A percentile compares a stretch with the other conserved stretches of the same genome.
These are phyloP conservation scores for Rhizopogon vesiculosus DNA, from an alignment of 768 basidiomycete species.

Conservation along the genomic window DNA sequence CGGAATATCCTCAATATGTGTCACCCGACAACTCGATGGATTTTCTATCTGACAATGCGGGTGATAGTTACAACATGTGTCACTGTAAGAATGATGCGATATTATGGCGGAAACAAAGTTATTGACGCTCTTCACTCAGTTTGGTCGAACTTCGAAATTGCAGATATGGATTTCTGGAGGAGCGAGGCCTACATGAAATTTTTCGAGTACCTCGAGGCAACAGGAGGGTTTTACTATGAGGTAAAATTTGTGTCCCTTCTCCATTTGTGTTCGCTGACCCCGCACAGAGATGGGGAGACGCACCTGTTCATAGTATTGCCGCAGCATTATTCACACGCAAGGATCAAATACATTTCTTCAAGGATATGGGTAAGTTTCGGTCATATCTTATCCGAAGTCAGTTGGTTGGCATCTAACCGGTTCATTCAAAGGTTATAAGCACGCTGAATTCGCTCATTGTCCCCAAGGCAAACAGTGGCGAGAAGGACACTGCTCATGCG, in stretches of 20 bases:
- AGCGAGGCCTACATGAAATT: constrained; percentile 76
- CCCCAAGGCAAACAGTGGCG: constrained; percentile 71
- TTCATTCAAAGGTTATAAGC: constrained; percentile 51
- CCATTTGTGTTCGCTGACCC: constrained; percentile 1
- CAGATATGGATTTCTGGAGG: constrained; percentile 78
- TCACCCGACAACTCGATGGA: constrained; percentile 53
- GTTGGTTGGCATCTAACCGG: constrained; percentile 1
- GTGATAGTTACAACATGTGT: constrained; percentile 59
- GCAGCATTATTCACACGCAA: constrained; percentile 85
- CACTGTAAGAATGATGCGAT: constrained; percentile 41
- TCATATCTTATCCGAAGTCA: too few species aligned
- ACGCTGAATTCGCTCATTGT: constrained; percentile 94
- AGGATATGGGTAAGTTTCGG: constrained; percentile 61
- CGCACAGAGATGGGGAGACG: constrained; percentile 86
- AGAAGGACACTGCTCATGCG: constrained; percentile 85
- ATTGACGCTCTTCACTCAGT: constrained; percentile 35
- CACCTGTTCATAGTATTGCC: constrained; percentile 87
- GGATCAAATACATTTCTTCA: constrained; percentile 92
- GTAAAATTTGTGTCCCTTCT: constrained; percentile 22
- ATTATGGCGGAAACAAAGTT: neutral
- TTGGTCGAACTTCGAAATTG: constrained; percentile 96
- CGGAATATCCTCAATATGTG: constrained; percentile 49
- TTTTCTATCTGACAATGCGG: constrained; percentile 65
- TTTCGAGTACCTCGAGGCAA: constrained; percentile 76
- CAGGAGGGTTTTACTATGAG: constrained; percentile 91